A percentile compares a stretch with the other conserved stretches of the same genome.
Evolutionary conservation across 2,329 filamentous ascomycete species (phyloP).

Genomic region (Aspergillus nomiae): DNA sequence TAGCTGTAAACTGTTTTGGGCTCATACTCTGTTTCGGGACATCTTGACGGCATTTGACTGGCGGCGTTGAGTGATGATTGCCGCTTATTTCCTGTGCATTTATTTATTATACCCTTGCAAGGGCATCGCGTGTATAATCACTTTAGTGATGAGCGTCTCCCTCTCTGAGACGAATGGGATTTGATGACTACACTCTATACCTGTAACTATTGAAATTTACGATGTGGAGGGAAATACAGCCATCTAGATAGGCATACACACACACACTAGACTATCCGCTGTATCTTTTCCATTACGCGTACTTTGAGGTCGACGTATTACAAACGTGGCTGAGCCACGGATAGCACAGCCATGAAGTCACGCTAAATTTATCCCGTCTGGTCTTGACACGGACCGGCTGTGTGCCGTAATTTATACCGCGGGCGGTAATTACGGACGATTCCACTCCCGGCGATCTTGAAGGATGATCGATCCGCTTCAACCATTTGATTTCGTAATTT

Average conservation of each 20-base stretch:
- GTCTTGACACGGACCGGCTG: background rate
- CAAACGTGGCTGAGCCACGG: background rate
- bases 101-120: background rate
- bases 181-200: background rate
- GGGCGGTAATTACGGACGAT: background rate
- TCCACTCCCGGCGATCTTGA: background rate
- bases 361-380: background rate
- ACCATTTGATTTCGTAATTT: background rate
- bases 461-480: constrained; percentile 3
- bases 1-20: background rate
- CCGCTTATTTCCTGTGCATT: background rate
- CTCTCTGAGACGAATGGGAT: background rate
- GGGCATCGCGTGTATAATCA: background rate
- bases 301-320: background rate
- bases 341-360: background rate
- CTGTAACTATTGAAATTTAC: background rate
- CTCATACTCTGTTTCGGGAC: background rate
- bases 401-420: background rate
- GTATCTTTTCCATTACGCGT: background rate
- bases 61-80: background rate
- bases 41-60: background rate
- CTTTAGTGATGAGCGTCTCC: background rate
- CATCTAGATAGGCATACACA: background rate
- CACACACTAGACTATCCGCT: background rate
- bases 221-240: background rate